Evolutionary conservation across 257 asterid genomes (phyloP).

Genomic region (Solanum gandarillasii): DNA sequence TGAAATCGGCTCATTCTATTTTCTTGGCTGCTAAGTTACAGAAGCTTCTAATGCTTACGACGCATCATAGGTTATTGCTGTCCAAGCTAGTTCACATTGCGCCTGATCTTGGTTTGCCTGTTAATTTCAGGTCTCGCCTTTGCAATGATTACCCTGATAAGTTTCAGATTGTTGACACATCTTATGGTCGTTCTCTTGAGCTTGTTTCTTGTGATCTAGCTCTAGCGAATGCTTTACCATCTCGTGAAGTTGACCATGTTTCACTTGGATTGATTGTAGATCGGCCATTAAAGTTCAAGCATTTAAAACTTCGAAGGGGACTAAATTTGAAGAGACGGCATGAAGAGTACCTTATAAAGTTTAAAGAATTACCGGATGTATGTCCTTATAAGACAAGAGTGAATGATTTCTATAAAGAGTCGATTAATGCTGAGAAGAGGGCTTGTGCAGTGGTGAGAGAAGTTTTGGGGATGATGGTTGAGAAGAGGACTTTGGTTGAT

Average conservation of each 20-base stretch:
- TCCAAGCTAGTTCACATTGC: slow-evolving; percentile 73
- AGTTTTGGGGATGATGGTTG: slow-evolving; percentile 70
- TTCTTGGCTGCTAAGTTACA: slow-evolving; percentile 63
- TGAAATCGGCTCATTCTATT: slow-evolving; percentile 37
- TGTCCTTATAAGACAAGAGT: slow-evolving; percentile 64
- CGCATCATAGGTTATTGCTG: slow-evolving; percentile 58
- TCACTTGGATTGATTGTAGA: slow-evolving; percentile 68
- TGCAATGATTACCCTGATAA: slow-evolving; percentile 74
- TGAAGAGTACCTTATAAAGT: slow-evolving; percentile 56
- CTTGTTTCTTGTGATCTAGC: slow-evolving; percentile 61
- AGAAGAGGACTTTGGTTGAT: slow-evolving; percentile 90
- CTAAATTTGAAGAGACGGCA: slow-evolving; percentile 63
- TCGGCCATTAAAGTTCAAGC: slow-evolving; percentile 81
- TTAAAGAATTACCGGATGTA: slow-evolving; percentile 47
- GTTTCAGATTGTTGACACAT: slow-evolving; percentile 70
- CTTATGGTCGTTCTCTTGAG: slow-evolving; percentile 88
- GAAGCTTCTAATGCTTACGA: slow-evolving; percentile 84
- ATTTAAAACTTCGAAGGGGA: slow-evolving; percentile 66
- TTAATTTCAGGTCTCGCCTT: slow-evolving; percentile 68
- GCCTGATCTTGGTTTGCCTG: slow-evolving; percentile 79
- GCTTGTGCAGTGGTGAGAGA: slow-evolving; percentile 87
- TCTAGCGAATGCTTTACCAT: slow-evolving; percentile 42
- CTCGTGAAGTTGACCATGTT: slow-evolving; percentile 16
- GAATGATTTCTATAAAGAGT: slow-evolving; percentile 36
- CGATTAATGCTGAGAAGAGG: slow-evolving; percentile 79